A percentile compares a stretch with the other conserved stretches of the same genome.
phyloP scores from a whole-genome alignment of 192 early-diverging fungal genomes.

The Linnemannia schmuckeri region DNA sequence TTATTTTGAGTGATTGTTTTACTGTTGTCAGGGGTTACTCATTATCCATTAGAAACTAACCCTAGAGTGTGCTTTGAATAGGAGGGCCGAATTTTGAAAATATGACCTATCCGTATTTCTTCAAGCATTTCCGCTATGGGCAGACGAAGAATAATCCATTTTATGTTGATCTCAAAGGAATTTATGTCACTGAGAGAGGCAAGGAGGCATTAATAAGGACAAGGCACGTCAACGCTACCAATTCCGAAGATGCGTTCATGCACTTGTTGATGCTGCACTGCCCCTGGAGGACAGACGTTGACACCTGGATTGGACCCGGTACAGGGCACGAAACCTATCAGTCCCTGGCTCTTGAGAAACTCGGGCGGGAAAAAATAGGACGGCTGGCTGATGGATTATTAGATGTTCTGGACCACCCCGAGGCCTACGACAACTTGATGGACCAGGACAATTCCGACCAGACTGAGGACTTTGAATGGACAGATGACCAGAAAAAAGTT shows the following conservation, averaged over 20 bases:
- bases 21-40: background rate
- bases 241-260: slow-evolving; percentile 26
- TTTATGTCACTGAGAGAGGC: background rate
- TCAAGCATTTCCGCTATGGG: slow-evolving; percentile 8
- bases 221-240: slow-evolving; percentile 12
- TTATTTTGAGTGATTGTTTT: background rate
- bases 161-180: background rate
- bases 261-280: slow-evolving; percentile 26
- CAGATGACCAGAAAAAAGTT: slow-evolving; percentile 21
- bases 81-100: slow-evolving; percentile 25
- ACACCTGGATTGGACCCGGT: slow-evolving; percentile 23
- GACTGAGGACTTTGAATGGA: background rate
- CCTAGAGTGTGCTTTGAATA: background rate
- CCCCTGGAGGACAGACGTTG: slow-evolving; percentile 15
- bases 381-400: slow-evolving; percentile 14
- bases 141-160: background rate
- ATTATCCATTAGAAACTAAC: too few relatives aligned
- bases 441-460: background rate
- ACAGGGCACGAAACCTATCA: slow-evolving; percentile 19
- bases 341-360: slow-evolving; percentile 3
- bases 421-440: background rate
- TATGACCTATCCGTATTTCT: slow-evolving; percentile 17
- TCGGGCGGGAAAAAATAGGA: slow-evolving; percentile 17
- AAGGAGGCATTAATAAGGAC: slow-evolving; percentile 12
- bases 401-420: slow-evolving; percentile 14